A percentile compares a stretch with the other conserved stretches of the same genome.
Conservation (phyloP, 2,329 filamentous ascomycete genomes). For the Fonsecaea pugnacius region DNA sequence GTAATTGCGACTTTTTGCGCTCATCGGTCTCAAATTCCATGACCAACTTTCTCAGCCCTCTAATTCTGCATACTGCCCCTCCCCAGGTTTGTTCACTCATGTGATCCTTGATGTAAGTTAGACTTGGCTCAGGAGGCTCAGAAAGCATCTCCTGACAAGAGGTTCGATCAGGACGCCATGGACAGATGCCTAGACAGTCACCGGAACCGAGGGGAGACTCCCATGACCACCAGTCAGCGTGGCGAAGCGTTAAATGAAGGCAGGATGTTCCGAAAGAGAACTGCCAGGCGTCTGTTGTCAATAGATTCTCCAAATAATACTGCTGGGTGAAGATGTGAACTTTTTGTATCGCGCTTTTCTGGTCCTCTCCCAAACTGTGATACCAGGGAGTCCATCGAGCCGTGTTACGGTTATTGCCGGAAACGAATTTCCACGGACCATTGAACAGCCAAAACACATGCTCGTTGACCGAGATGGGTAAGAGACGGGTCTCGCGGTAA, state of each 20-base stretch:
- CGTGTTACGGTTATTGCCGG: slow-evolving; percentile 14
- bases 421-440: slow-evolving; percentile 31
- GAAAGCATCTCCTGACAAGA: slow-evolving; percentile 30
- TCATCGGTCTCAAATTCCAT: slow-evolving; percentile 41
- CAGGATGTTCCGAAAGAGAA: slow-evolving; percentile 29
- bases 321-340: slow-evolving; percentile 41
- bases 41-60: slow-evolving; percentile 32
- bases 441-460: slow-evolving; percentile 41
- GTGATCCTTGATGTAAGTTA: slow-evolving; percentile 22
- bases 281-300: slow-evolving; percentile 12
- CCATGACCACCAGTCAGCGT: slow-evolving; percentile 42
- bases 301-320: slow-evolving; percentile 37
- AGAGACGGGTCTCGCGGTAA: slow-evolving; percentile 45
- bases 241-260: slow-evolving; percentile 39
- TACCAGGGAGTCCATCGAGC: slow-evolving; percentile 30
- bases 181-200: slow-evolving; percentile 40
- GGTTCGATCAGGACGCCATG: slow-evolving; percentile 31
- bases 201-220: slow-evolving; percentile 33
- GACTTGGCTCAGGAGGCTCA: slow-evolving; percentile 16
- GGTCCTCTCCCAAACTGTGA: slow-evolving; percentile 34
- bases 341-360: slow-evolving; percentile 32
- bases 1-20: slow-evolving; percentile 37
- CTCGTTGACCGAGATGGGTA: slow-evolving; percentile 42
- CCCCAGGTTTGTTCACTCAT: slow-evolving; percentile 30
- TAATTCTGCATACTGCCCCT: slow-evolving; percentile 31